A percentile compares a stretch with the other conserved stretches of the same genome.
Conservation (phyloP, 2,329 filamentous ascomycete species). For the Herpotrichia juniperi region DNA sequence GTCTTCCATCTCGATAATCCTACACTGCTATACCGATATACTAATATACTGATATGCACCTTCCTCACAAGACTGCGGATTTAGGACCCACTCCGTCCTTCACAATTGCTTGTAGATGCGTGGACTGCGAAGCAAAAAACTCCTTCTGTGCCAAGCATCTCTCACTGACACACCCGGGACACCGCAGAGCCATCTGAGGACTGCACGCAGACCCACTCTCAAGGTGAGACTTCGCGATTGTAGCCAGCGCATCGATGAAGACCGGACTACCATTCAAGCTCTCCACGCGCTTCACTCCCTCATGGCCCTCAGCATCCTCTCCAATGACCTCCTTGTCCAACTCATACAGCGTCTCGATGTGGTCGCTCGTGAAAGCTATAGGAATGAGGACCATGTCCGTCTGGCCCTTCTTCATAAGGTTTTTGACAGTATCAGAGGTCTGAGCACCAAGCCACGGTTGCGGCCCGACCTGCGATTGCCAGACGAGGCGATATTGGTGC, state of each 20-base stretch:
- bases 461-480: conserved; percentile 98
- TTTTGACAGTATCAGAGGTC: conserved; percentile 84
- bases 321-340: conserved; percentile 94
- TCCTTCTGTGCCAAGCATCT: conserved; percentile 79
- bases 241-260: conserved; percentile 88
- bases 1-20: background rate
- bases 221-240: conserved; percentile 83
- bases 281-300: conserved; percentile 80
- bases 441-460: conserved; percentile 95
- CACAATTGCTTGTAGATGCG: conserved; percentile 22
- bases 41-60: background rate
- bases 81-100: background rate
- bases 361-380: conserved; percentile 97
- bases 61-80: no score
- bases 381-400: conserved; percentile 91
- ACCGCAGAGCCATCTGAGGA: conserved; percentile 85
- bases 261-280: conserved; percentile 88
- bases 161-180: conserved; percentile 91
- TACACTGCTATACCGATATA: background rate
- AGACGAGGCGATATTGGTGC: conserved; percentile 92
- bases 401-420: conserved; percentile 89
- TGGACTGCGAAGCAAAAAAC: conserved; percentile 62
- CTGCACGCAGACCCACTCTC: conserved; percentile 74
- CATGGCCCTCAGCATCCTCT: conserved; percentile 65
- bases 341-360: conserved; percentile 96